Percentiles rank a stretch among this genome's conserved stretches.
These are phyloP conservation scores for Chaetomium sp. DNA, from an alignment of 2,329 filamentous ascomycete species.

Conservation along the genomic window DNA sequence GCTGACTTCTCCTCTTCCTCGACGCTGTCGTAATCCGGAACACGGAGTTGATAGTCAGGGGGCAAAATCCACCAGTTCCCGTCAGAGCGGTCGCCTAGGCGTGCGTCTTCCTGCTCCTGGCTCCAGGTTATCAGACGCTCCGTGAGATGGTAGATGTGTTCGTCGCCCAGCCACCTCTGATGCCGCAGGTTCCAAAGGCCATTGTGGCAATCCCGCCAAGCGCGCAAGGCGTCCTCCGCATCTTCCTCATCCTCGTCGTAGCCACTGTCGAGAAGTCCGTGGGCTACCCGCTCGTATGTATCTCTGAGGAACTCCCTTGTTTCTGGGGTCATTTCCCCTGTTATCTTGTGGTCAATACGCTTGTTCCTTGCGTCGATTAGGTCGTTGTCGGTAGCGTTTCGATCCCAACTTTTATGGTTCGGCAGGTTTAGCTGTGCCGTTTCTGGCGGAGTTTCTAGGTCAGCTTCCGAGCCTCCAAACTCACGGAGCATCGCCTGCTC, in stretches of 20 bases:
- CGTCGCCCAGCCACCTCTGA: neutral
- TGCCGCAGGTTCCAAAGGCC: neutral
- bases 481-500: neutral
- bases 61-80: conserved; percentile 15
- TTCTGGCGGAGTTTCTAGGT: neutral
- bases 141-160: conserved; percentile 8
- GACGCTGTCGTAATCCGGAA: neutral
- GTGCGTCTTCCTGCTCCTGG: conserved; percentile 16
- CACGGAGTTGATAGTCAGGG: neutral
- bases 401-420: neutral
- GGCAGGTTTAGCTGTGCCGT: neutral
- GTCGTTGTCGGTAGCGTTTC: neutral
- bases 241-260: no score
- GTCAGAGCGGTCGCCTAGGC: neutral
- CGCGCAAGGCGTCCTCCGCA: rapidly evolving
- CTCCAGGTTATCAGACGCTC: conserved; percentile 9
- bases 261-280: neutral
- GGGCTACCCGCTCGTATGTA: neutral
- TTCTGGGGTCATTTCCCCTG: no score
- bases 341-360: neutral
- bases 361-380: neutral
- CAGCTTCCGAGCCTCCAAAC: neutral
- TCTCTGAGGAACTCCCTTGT: neutral
- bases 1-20: neutral
- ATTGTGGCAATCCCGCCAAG: conserved; percentile 15